A percentile compares a stretch with the other conserved stretches of the same genome.
Conservation (phyloP, 257 asterid genomes). For the Fraxinus pennsylvanica region DNA sequence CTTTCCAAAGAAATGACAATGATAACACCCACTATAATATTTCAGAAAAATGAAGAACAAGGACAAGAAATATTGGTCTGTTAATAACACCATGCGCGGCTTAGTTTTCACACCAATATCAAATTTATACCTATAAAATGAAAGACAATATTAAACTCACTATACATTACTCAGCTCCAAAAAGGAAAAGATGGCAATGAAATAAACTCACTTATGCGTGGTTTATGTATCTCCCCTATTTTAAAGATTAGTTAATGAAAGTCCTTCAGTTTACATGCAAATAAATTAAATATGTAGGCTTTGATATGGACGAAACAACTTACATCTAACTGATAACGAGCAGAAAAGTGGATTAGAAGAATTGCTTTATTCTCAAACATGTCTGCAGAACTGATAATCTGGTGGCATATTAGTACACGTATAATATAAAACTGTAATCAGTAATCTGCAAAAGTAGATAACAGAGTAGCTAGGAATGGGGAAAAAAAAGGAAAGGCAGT, state of each 20-base stretch:
- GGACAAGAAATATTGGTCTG: neutral
- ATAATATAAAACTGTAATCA: conserved; percentile 16
- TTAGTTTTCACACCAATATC: neutral
- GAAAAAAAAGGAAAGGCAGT: conserved; percentile 9
- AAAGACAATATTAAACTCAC: neutral
- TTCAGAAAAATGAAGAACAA: neutral
- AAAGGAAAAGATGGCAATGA: neutral
- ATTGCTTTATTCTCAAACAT: conserved; percentile 84
- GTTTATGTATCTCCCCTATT: neutral
- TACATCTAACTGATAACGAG: conserved; percentile 88
- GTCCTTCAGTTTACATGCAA: neutral
- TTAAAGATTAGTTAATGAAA: neutral
- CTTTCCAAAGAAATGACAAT: neutral
- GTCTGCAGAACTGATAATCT: conserved; percentile 69
- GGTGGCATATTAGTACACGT: conserved; percentile 23
- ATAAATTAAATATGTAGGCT: conserved; percentile 5
- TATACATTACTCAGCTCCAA: neutral
- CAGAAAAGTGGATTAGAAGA: conserved; percentile 92
- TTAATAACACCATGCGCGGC: too few species aligned
- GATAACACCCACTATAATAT: neutral
- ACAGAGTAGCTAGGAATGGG: neutral
- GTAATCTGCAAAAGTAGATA: neutral
- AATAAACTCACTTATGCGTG: neutral
- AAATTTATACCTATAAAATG: neutral
- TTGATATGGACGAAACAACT: conserved; percentile 30